A percentile compares a stretch with the other conserved stretches of the same genome.
phyloP scores from a whole-genome alignment of 306 rosid genomes.

The Trifolium subterraneum region DNA sequence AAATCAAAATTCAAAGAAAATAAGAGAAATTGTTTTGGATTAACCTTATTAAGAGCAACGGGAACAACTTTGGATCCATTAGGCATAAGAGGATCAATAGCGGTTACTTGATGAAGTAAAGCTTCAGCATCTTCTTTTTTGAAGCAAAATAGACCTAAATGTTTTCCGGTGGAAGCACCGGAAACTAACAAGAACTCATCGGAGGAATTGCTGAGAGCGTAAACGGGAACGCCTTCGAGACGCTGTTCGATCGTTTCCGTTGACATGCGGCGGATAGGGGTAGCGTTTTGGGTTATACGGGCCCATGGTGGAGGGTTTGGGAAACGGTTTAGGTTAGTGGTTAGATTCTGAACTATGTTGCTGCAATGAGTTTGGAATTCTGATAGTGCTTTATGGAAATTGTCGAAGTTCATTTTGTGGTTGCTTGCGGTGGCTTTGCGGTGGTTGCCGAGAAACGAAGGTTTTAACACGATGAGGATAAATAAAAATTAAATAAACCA shows the following conservation, averaged over 20 bases:
- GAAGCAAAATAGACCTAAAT: conserved; percentile 86
- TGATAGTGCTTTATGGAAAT: conserved; percentile 39
- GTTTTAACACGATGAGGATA: too few species aligned
- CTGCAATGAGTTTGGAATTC: conserved; percentile 32
- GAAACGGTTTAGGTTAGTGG: conserved; percentile 10
- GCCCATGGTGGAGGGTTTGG: conserved; percentile 53
- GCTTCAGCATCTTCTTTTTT: conserved; percentile 85
- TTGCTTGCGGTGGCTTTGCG: too few species aligned
- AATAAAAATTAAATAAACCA: too few species aligned
- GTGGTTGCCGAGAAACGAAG: too few species aligned
- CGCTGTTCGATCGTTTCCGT: conserved; percentile 79
- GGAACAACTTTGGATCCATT: conserved; percentile 87
- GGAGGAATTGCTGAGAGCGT: conserved; percentile 79
- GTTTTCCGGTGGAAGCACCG: conserved; percentile 64
- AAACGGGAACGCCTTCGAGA: conserved; percentile 84
- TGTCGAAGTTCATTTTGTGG: conserved; percentile 35
- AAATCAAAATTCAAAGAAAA: neutral
- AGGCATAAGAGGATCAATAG: conserved; percentile 63
- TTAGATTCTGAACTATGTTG: conserved; percentile 3
- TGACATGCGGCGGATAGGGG: conserved; percentile 48
- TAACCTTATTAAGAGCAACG: conserved; percentile 85
- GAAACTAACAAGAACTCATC: conserved; percentile 88
- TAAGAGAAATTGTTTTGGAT: neutral
- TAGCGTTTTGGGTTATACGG: conserved; percentile 47
- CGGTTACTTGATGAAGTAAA: conserved; percentile 66